Evolutionary conservation across 352 stramenopile species (phyloP).

Genomic region (Globisporangium canariense): DNA sequence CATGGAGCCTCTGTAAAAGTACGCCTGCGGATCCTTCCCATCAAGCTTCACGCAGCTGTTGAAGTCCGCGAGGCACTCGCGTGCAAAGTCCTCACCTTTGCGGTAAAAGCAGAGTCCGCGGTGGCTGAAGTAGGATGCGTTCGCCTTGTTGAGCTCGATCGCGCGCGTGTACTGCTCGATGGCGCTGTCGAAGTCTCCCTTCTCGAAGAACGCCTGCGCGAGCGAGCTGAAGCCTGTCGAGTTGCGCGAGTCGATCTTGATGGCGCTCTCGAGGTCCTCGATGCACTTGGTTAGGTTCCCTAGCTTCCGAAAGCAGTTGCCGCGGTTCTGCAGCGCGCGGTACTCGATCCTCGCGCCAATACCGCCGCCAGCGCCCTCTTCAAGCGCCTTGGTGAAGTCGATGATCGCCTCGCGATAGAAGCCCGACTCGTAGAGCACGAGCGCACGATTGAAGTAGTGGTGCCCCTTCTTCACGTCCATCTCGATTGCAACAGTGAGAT

Average conservation of each 20-base stretch:
- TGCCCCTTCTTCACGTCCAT: constrained; percentile 66
- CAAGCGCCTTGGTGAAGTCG: constrained; percentile 72
- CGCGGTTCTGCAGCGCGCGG: constrained; percentile 60
- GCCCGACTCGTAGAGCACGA: constrained; percentile 58
- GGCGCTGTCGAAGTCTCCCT: constrained; percentile 43
- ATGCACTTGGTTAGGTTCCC: constrained; percentile 64
- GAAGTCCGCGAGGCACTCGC: constrained; percentile 60
- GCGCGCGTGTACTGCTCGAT: constrained; percentile 59
- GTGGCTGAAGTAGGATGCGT: constrained; percentile 60
- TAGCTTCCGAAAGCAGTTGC: constrained; percentile 60
- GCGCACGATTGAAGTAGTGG: constrained; percentile 76
- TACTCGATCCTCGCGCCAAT: constrained; percentile 63
- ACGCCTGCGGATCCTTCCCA: constrained; percentile 64
- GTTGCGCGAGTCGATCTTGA: constrained; percentile 70
- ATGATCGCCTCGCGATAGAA: constrained; percentile 70
- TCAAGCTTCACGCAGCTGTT: constrained; percentile 74
- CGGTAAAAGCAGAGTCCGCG: constrained; percentile 69
- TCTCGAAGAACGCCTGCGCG: constrained; percentile 65
- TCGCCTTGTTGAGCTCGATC: constrained; percentile 61
- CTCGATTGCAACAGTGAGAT: constrained; percentile 68
- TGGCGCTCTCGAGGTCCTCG: constrained; percentile 63
- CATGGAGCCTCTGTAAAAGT: constrained; percentile 74
- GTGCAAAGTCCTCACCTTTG: constrained; percentile 51
- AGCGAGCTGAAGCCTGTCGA: constrained; percentile 53
- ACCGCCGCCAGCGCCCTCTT: constrained; percentile 35